Conservation (phyloP, 768 basidiomycete species). For the Gloeophyllum trabeum region DNA sequence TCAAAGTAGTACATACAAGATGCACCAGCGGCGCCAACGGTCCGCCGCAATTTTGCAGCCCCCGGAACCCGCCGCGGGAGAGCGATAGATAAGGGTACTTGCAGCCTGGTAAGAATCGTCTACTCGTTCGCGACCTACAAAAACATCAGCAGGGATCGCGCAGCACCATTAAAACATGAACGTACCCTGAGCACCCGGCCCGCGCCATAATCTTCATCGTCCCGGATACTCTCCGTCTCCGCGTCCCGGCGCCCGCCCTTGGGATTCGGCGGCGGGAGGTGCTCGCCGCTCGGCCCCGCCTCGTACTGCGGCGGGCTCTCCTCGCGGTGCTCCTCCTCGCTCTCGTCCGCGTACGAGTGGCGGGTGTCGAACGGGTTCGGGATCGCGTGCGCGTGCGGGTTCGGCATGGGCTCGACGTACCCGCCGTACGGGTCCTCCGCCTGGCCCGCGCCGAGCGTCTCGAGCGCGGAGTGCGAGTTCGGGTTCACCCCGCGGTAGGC, state of each 20-base stretch:
- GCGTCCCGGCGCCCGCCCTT: background rate
- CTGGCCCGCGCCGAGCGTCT: background rate
- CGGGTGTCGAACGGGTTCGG: background rate
- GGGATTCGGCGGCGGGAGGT: too few species aligned
- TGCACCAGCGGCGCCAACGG: too few species aligned
- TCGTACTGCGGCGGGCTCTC: background rate
- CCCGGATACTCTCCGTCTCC: conserved; percentile 1
- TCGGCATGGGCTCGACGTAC: too few species aligned
- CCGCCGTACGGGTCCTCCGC: too few species aligned
- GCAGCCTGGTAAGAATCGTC: too few species aligned
- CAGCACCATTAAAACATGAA: background rate
- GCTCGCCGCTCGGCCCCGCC: background rate
- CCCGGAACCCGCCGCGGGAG: too few species aligned
- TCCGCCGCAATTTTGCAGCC: too few species aligned
- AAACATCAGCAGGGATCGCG: background rate
- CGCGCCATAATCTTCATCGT: conserved; percentile 2
- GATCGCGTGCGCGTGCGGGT: background rate
- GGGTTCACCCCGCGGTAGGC: background rate
- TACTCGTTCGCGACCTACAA: background rate
- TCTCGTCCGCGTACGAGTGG: background rate
- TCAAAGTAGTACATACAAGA: too few species aligned
- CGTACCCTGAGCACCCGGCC: conserved; percentile 2
- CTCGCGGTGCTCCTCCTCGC: background rate
- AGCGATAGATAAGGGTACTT: too few species aligned
- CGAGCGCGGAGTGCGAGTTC: background rate